Evolutionary conservation across 2,329 filamentous ascomycete genomes (phyloP).

Genomic region (Aspergillus pseudonomiae): DNA sequence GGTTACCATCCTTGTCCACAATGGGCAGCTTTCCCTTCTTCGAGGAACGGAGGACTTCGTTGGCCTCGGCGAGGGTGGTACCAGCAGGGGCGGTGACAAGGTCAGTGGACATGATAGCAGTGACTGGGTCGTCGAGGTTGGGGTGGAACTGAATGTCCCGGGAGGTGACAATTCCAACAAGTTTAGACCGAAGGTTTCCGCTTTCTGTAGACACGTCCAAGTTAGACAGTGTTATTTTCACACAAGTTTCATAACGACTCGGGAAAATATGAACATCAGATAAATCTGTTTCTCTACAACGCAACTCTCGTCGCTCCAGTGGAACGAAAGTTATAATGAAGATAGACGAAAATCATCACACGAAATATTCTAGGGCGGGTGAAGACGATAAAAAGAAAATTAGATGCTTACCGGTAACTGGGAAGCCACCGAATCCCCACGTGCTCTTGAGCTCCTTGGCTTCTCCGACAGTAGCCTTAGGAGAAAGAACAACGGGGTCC

Average conservation of each 20-base stretch:
- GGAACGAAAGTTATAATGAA: constrained; percentile 99
- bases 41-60: constrained; percentile 87
- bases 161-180: constrained; percentile 96
- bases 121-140: constrained; percentile 70
- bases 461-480: constrained; percentile 84
- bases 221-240: constrained; percentile 20
- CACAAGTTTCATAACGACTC: constrained; percentile 15
- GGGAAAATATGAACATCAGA: constrained; percentile 45
- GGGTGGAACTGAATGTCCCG: constrained; percentile 97
- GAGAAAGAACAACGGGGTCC: constrained; percentile 89
- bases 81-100: constrained; percentile 85
- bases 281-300: constrained; percentile 72
- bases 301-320: constrained; percentile 87
- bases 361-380: constrained; percentile 21
- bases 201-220: constrained; percentile 63
- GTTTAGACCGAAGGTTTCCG: constrained; percentile 91
- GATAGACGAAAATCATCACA: constrained; percentile 73
- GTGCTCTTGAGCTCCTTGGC: constrained; percentile 92
- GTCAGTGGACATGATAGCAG: constrained; percentile 92
- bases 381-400: constrained; percentile 22
- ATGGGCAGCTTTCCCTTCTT: constrained; percentile 99
- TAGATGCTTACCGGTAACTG: constrained; percentile 84
- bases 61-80: constrained; percentile 83
- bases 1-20: constrained; percentile 78
- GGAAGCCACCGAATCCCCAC: constrained; percentile 98